These are phyloP conservation scores for Scheffersomyces stipitis DNA, from an alignment of 805 yeast genomes.

Conservation along the genomic window DNA sequence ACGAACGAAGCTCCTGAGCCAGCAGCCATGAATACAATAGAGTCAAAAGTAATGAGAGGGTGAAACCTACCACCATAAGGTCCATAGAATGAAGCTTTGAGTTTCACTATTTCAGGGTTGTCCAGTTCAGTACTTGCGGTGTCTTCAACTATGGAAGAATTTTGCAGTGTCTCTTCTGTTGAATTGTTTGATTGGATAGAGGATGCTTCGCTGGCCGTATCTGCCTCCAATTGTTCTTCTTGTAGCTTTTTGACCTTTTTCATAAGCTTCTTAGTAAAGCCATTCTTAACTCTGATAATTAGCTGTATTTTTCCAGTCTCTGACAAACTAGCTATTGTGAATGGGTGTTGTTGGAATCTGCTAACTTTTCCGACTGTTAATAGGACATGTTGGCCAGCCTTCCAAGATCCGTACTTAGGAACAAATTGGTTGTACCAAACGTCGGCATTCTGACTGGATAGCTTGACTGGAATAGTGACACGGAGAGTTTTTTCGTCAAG, in stretches of 20 bases:
- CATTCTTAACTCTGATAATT: conserved; percentile 39
- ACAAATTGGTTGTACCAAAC: conserved; percentile 28
- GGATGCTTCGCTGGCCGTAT: not conserved
- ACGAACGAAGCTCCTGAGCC: conserved; percentile 51
- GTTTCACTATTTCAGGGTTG: conserved; percentile 8
- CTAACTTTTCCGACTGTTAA: conserved; percentile 41
- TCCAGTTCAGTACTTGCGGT: conserved; percentile 1
- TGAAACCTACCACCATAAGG: conserved; percentile 48
- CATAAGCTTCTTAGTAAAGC: conserved; percentile 41
- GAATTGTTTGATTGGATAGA: not conserved
- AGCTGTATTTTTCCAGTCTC: conserved; percentile 39
- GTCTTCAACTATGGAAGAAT: conserved; percentile 1
- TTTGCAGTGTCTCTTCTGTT: not conserved
- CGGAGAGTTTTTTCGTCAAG: conserved; percentile 42
- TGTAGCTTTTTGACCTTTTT: conserved; percentile 22
- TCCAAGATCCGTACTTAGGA: conserved; percentile 44
- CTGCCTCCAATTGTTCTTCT: conserved; percentile 9
- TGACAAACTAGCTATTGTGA: conserved; percentile 43
- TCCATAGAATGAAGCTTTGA: conserved; percentile 43
- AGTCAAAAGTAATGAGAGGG: conserved; percentile 42
- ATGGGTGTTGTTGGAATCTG: conserved; percentile 46
- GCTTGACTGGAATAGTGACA: conserved; percentile 36
- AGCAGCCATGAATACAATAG: conserved; percentile 36
- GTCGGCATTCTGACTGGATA: conserved; percentile 12
- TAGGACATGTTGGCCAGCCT: conserved; percentile 47